These are phyloP conservation scores for Gyrodon lividus DNA, from an alignment of 768 basidiomycete species.

Conservation along the genomic window DNA sequence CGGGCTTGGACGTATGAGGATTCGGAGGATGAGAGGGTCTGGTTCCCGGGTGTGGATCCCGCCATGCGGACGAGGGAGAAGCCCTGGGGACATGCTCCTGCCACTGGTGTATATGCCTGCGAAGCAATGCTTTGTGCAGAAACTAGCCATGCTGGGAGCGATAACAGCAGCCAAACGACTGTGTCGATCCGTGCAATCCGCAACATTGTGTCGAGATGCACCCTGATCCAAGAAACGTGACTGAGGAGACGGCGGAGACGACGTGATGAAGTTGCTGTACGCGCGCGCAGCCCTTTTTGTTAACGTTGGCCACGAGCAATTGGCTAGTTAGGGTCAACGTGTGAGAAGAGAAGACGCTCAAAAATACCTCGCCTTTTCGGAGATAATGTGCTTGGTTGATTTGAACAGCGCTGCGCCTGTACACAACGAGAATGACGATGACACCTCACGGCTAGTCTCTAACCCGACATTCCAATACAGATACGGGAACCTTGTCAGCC, in stretches of 20 bases:
- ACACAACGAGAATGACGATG: no score
- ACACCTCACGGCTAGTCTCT: no score
- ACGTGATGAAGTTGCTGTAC: background rate
- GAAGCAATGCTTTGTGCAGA: slow-evolving; percentile 27
- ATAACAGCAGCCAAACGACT: slow-evolving; percentile 13
- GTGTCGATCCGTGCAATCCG: background rate
- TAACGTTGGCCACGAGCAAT: no score
- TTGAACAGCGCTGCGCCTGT: no score
- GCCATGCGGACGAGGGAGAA: slow-evolving; percentile 32
- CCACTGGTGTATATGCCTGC: slow-evolving; percentile 22
- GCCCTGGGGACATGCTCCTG: slow-evolving; percentile 17
- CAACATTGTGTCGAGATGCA: background rate
- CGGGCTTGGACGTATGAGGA: slow-evolving; percentile 36
- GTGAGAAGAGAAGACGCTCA: no score
- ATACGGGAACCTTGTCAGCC: no score
- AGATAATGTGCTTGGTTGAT: no score
- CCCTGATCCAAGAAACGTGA: background rate
- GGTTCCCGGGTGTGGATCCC: slow-evolving; percentile 20
- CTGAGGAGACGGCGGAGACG: background rate
- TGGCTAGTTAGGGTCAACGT: no score
- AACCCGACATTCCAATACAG: no score
- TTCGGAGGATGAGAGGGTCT: slow-evolving; percentile 38
- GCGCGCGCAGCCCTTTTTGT: background rate
- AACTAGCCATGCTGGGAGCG: slow-evolving; percentile 3
- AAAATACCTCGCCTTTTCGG: no score